phyloP scores from a whole-genome alignment of 2,329 filamentous ascomycete genomes.

The Hymenoscyphus salicellus region DNA sequence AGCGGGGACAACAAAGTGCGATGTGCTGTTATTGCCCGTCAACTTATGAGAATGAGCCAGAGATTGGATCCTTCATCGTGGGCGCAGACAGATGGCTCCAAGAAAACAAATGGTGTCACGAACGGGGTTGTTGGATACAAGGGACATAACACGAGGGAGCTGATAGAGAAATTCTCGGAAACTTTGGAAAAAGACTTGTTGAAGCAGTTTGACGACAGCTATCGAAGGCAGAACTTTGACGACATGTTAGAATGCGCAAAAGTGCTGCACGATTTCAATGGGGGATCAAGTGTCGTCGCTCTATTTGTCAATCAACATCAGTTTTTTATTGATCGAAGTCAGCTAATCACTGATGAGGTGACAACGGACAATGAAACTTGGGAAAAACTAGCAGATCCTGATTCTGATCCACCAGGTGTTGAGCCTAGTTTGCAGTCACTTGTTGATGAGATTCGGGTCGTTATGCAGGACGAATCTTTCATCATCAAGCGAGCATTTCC shows the following conservation, averaged over 20 bases:
- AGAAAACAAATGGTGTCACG: slow-evolving; percentile 50
- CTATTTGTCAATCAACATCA: slow-evolving; percentile 98
- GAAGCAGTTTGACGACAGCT: slow-evolving; percentile 96
- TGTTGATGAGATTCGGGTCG: slow-evolving; percentile 89
- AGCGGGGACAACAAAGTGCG: slow-evolving; percentile 89
- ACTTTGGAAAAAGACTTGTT: slow-evolving; percentile 91
- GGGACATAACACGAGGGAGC: slow-evolving; percentile 69
- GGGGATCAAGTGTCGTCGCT: slow-evolving; percentile 90
- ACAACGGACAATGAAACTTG: slow-evolving; percentile 61
- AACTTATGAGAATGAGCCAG: slow-evolving; percentile 91
- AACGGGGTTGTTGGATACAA: slow-evolving; percentile 44
- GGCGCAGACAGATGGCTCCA: slow-evolving; percentile 56
- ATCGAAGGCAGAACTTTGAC: slow-evolving; percentile 90
- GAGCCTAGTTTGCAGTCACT: slow-evolving; percentile 90
- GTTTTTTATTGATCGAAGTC: slow-evolving; percentile 96
- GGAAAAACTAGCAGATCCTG: slow-evolving; percentile 91
- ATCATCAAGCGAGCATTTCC: slow-evolving; percentile 97
- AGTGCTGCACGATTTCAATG: slow-evolving; percentile 92
- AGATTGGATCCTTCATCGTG: slow-evolving; percentile 77
- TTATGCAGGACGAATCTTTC: slow-evolving; percentile 94
- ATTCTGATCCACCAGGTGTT: slow-evolving; percentile 84
- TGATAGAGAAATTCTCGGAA: slow-evolving; percentile 95
- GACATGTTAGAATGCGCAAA: slow-evolving; percentile 97
- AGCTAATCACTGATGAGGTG: slow-evolving; percentile 74
- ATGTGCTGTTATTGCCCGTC: slow-evolving; percentile 88